These are phyloP conservation scores for Hypoxylon sp. DNA, from an alignment of 2,329 filamentous ascomycete species.

Conservation along the genomic window DNA sequence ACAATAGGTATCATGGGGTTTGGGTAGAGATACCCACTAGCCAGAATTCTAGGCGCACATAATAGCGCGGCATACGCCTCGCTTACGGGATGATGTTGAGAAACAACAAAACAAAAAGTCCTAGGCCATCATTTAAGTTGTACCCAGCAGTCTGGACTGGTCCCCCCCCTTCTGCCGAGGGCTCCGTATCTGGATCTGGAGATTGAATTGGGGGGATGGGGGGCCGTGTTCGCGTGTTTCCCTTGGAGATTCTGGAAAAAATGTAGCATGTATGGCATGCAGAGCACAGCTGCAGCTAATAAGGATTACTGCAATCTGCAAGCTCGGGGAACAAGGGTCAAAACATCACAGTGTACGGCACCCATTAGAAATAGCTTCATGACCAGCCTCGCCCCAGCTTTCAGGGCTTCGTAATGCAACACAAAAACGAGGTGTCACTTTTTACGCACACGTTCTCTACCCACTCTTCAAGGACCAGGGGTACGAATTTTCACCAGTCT, in stretches of 20 bases:
- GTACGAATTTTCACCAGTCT: slow-evolving; percentile 29
- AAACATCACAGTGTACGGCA: slow-evolving; percentile 31
- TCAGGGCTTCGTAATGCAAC: slow-evolving; percentile 36
- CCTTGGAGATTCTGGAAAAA: slow-evolving; percentile 40
- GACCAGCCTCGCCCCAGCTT: slow-evolving; percentile 32
- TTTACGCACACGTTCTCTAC: slow-evolving; percentile 26
- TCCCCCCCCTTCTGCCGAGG: slow-evolving; percentile 49
- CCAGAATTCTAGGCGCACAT: slow-evolving; percentile 28
- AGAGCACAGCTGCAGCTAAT: slow-evolving; percentile 56
- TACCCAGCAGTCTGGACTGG: slow-evolving; percentile 50
- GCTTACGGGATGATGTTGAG: slow-evolving; percentile 24
- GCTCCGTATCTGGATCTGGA: slow-evolving; percentile 53
- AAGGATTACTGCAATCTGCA: slow-evolving; percentile 52
- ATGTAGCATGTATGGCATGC: slow-evolving; percentile 53
- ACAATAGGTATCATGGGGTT: slow-evolving; percentile 22
- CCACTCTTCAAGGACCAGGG: slow-evolving; percentile 26
- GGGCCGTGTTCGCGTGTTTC: slow-evolving; percentile 40
- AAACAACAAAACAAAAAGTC: slow-evolving; percentile 33
- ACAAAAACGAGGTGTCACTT: slow-evolving; percentile 42
- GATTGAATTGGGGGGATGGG: slow-evolving; percentile 45
- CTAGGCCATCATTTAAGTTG: slow-evolving; percentile 37
- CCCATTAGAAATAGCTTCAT: slow-evolving; percentile 39
- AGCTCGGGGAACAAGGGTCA: slow-evolving; percentile 49
- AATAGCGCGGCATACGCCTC: slow-evolving; percentile 32
- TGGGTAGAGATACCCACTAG: slow-evolving; percentile 29